Conservation (phyloP, 2,329 filamentous ascomycete species). For the Aspergillus chevalieri region DNA sequence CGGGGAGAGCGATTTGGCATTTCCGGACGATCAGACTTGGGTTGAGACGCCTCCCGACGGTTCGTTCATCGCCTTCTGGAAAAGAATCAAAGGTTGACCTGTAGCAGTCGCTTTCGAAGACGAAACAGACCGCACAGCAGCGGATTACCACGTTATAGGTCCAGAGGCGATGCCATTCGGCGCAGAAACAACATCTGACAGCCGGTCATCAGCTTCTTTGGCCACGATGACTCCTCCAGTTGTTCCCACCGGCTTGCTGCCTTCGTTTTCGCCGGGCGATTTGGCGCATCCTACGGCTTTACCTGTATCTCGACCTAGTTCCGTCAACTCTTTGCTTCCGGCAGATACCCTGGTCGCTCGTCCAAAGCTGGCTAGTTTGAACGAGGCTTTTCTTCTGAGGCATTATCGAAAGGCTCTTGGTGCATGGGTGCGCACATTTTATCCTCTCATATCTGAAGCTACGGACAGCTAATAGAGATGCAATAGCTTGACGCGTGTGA, state of each 20-base stretch:
- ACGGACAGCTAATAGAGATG: constrained; percentile 6
- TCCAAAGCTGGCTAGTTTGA: constrained; percentile 22
- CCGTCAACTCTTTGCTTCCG: constrained; percentile 14
- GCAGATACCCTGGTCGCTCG: constrained; percentile 14
- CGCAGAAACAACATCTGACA: constrained; percentile 19
- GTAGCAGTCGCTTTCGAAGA: constrained; percentile 28
- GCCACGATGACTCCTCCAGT: constrained; percentile 16
- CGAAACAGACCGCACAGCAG: constrained; percentile 30
- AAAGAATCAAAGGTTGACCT: neutral
- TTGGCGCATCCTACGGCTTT: constrained; percentile 4
- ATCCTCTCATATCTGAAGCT: neutral
- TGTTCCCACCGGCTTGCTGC: constrained; percentile 5
- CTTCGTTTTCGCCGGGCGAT: constrained; percentile 7
- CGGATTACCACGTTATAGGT: constrained; percentile 28
- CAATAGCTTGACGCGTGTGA: constrained; percentile 28
- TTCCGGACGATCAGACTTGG: constrained; percentile 30
- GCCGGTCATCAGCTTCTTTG: constrained; percentile 20
- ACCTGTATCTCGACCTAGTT: constrained; percentile 12
- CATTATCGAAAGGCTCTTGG: constrained; percentile 29
- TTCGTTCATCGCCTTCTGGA: constrained; percentile 10
- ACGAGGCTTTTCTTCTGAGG: constrained; percentile 28
- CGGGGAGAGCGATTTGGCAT: constrained; percentile 29
- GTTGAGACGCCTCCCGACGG: constrained; percentile 23
- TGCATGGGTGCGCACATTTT: constrained; percentile 20
- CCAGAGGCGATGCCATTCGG: constrained; percentile 10